These are phyloP conservation scores for Vinca major DNA, from an alignment of 305 asterid species.

Conservation along the genomic window DNA sequence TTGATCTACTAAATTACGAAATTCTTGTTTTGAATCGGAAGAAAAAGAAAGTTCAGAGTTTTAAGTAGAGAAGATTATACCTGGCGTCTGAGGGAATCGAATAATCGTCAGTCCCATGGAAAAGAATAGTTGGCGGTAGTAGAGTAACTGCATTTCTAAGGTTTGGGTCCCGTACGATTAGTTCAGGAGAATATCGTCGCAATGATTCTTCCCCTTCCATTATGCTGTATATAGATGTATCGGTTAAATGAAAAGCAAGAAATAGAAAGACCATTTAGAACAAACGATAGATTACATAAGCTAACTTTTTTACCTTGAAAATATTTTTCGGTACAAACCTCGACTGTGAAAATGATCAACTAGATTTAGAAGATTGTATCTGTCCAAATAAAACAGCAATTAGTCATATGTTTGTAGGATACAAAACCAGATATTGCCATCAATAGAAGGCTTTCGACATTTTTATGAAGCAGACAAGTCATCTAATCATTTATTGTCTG, in stretches of 20 bases:
- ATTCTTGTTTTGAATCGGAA: too few relatives aligned
- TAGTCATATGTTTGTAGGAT: background rate
- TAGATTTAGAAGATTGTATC: slow-evolving; percentile 69
- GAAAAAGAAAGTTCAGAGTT: too few relatives aligned
- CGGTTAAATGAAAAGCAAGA: background rate
- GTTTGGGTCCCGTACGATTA: slow-evolving; percentile 58
- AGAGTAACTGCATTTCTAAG: slow-evolving; percentile 48
- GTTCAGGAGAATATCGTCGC: slow-evolving; percentile 68
- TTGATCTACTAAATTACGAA: too few relatives aligned
- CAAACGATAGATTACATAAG: background rate
- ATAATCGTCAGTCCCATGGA: slow-evolving; percentile 93
- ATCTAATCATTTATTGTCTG: background rate
- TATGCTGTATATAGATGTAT: slow-evolving; percentile 40
- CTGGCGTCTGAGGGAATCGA: slow-evolving; percentile 86
- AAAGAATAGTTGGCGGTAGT: slow-evolving; percentile 75
- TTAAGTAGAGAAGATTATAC: slow-evolving; percentile 21
- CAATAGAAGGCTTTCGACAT: too few relatives aligned
- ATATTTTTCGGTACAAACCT: slow-evolving; percentile 71
- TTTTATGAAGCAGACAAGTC: background rate
- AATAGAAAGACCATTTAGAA: background rate
- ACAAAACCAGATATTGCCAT: background rate
- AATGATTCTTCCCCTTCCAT: slow-evolving; percentile 96
- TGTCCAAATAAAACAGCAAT: slow-evolving; percentile 21
- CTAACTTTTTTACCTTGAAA: slow-evolving; percentile 43
- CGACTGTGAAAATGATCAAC: slow-evolving; percentile 73